Evolutionary conservation across 495 filamentous ascomycete genomes (phyloP).

Genomic region (Aspergillus sclerotiicarbonarius): DNA sequence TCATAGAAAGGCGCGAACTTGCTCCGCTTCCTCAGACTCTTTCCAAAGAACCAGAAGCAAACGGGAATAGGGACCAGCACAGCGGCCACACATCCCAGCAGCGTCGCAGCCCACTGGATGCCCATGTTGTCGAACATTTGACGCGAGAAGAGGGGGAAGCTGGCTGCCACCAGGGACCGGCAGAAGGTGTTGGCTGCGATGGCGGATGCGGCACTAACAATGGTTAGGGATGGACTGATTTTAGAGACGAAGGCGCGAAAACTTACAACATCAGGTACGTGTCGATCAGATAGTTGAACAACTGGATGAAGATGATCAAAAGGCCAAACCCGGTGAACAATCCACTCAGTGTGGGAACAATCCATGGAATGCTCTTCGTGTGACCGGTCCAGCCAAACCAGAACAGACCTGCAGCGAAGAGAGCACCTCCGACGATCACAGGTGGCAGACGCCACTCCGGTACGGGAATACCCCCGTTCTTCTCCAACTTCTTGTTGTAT

Average conservation of each 20-base stretch:
- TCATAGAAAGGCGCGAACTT: slow-evolving; percentile 56
- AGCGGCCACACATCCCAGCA: slow-evolving; percentile 71
- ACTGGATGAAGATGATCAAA: slow-evolving; percentile 78
- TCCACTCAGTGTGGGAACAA: slow-evolving; percentile 76
- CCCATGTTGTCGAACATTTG: slow-evolving; percentile 79
- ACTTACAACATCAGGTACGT: slow-evolving; percentile 84
- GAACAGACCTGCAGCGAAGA: slow-evolving; percentile 76
- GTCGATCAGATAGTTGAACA: slow-evolving; percentile 84
- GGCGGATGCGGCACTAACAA: slow-evolving; percentile 66
- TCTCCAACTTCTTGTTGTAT: slow-evolving; percentile 61
- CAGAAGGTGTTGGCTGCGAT: slow-evolving; percentile 90
- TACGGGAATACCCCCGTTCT: slow-evolving; percentile 69
- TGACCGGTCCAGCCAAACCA: slow-evolving; percentile 87
- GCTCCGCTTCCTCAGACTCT: slow-evolving; percentile 33
- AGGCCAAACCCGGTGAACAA: slow-evolving; percentile 61
- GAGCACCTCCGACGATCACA: slow-evolving; percentile 70
- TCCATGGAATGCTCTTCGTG: slow-evolving; percentile 69
- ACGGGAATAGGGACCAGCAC: slow-evolving; percentile 70
- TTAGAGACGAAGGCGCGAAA: not conserved
- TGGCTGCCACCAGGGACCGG: slow-evolving; percentile 69
- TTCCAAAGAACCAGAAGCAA: slow-evolving; percentile 38
- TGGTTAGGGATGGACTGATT: not conserved
- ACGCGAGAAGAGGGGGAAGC: slow-evolving; percentile 75
- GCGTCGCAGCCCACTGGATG: slow-evolving; percentile 72
- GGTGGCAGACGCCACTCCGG: slow-evolving; percentile 86